Percentiles rank a stretch among this genome's conserved stretches.
Evolutionary conservation across 768 basidiomycete species (phyloP).

Genomic region (Sarcodon sp.): DNA sequence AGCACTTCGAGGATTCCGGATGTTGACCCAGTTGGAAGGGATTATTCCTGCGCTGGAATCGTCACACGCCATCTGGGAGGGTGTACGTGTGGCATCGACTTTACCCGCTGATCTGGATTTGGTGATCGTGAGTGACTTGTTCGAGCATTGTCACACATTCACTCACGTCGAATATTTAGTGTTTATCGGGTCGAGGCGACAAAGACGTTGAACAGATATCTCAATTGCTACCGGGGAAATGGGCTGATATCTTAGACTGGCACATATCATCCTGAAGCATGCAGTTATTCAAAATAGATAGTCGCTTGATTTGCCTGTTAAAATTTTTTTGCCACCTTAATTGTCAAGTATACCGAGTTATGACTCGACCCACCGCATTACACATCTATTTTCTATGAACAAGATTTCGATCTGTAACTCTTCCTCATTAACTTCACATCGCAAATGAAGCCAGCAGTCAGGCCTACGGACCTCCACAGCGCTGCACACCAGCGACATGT

Average conservation of each 20-base stretch:
- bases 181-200: constrained; percentile 90
- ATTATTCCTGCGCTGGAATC: constrained; percentile 98
- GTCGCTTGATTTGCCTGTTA: not conserved
- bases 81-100: constrained; percentile 72
- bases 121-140: constrained; percentile 60
- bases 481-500: constrained; percentile 43
- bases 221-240: constrained; percentile 82
- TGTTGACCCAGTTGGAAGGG: constrained; percentile 87
- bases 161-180: constrained; percentile 29
- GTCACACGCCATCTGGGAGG: constrained; percentile 93
- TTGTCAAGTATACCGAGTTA: not conserved
- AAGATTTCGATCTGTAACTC: not conserved
- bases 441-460: constrained; percentile 7
- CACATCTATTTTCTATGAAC: not conserved
- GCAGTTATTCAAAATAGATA: constrained; percentile 5
- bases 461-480: constrained; percentile 27
- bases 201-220: constrained; percentile 98
- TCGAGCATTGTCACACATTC: not conserved
- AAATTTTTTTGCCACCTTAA: too few species aligned
- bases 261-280: constrained; percentile 34
- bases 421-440: not conserved
- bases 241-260: constrained; percentile 93
- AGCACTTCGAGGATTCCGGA: constrained; percentile 83
- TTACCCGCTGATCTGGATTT: constrained; percentile 77
- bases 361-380: not conserved